Base-by-base conservation (phyloP, 2,329 filamentous ascomycete species). In the Trichoderma aggressivum region DNA sequence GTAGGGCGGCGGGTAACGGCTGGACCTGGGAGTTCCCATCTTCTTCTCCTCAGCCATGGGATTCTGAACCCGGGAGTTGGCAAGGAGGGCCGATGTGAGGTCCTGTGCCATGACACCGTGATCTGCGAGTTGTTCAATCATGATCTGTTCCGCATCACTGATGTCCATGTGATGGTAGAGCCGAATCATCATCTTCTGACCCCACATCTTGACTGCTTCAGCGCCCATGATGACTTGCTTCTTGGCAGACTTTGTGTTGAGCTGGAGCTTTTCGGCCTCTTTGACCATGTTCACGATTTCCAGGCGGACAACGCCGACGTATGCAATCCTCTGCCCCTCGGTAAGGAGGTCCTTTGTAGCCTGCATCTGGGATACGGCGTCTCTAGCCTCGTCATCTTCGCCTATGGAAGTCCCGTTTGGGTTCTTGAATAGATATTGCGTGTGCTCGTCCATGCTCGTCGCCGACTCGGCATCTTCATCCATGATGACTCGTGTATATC, bases 161-260 rank as follows among this genome's bases (percentile, higher is more conserved):
- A 99, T 97, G 72, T 99, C 96, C 96, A 99, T 99, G 81, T 99
- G 96, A 14, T 89, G 85, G 80, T 98, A 99, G 14, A 99, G 81
- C 28, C 95, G 90, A 72, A 98, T 90, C 94, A 99, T 99, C 87
- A 97, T 97, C 83, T 97, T 97, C 80, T 99, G 96, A 70, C 92
- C 90, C 95, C 95, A 99, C 92, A 98, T 98, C 81, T 92, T 92
- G 83, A 93, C 91, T 43, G 90, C 88, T 80, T 98, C 96, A 12
- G 90, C 84, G 0, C 92, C 89, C 72, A 91, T 83, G 34, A 88
- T 86, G 12, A 94, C 80, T 56, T 90, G 84, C 80, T 95, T 98
- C 81, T 91, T 96, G 2, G 89, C 87, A 55, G 86, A 87, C 76
- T 87, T 93, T 3, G 87, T 90, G 30, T 83, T 81, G 32, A 83